Evolutionary conservation across 345 rosid species (phyloP), one percentile per base, ranked within the genome.

Genomic region (Euclidium syriacum): DNA sequence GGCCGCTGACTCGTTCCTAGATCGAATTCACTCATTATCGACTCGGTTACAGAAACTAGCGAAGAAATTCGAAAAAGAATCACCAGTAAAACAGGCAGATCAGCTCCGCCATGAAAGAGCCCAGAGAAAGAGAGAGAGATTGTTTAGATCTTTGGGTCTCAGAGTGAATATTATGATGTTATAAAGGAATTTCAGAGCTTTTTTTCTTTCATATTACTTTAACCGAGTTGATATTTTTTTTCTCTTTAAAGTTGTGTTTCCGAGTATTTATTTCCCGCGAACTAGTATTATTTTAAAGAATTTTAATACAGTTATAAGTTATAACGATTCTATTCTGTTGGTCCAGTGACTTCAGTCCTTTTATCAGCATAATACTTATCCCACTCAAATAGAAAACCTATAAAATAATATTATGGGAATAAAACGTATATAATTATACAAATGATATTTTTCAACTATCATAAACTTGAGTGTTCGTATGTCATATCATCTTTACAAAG

Each of bases 1-100:
- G 82, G 33, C 46, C 71, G 80, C 79, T 83, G 91, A 82, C 73
- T 78, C 33, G 78, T 38, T 49, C 53, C 65, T 23, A 75, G 50
- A 25, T 72, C 34, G 41, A 80, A 75, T 57, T 63, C 82, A 74
- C 77, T 86, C 89, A 83, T 86, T 43, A 43, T 69, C 14, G 25
- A 55, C 32, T 62, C 64, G 6, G 29, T 46, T 11, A 40, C 11
- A 10, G 50, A 67, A 15, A 36, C 17, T 19, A 1, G 1, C 0
- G 7, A 2, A 42, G 29, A 55, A 19, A 29, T 0, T 24, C 24
- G 40, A 47, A 36, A 36, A 36, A 9, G 38, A 51, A 50, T 41
- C 60, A 58, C n/a, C 6, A 4, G 47, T 33, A 0, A 58, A 41
- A 51, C 7, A 42, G 61, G 27, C n/a, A 3, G 39, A 53, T 20